Conservation (phyloP, 2,329 filamentous ascomycete species). For the Neophaeococcomyces aloes region DNA sequence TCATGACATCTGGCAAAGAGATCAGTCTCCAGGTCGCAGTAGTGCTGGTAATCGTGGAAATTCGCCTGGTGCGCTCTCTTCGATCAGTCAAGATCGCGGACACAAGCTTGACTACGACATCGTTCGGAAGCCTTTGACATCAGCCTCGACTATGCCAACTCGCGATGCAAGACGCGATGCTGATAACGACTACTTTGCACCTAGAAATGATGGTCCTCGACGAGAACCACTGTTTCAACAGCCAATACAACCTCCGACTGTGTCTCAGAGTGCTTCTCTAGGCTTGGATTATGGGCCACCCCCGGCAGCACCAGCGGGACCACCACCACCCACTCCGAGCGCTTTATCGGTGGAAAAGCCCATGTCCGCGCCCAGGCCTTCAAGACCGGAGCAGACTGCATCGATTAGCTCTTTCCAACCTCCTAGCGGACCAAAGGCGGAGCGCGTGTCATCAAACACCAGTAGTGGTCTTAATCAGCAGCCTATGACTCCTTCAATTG, state of each 20-base stretch:
- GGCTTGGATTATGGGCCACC: slow-evolving; percentile 22
- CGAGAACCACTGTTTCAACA: slow-evolving; percentile 2
- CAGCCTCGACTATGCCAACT: slow-evolving; percentile 10
- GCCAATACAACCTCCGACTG: slow-evolving; percentile 12
- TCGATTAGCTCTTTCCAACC: slow-evolving; percentile 25
- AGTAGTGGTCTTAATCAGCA: slow-evolving; percentile 3
- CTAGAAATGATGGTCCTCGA: slow-evolving; percentile 1
- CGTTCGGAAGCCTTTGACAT: slow-evolving; percentile 12
- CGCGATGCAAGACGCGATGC: slow-evolving; percentile 17
- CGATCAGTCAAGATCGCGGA: slow-evolving; percentile 7
- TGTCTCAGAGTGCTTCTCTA: slow-evolving; percentile 9
- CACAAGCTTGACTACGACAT: slow-evolving; percentile 15
- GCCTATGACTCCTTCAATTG: slow-evolving; percentile 9
- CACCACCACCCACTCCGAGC: slow-evolving; percentile 15
- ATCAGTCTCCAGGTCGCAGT: slow-evolving; percentile 27
- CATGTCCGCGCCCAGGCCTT: slow-evolving; percentile 5
- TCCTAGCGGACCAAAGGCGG: slow-evolving; percentile 36
- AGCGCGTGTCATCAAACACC: slow-evolving; percentile 23
- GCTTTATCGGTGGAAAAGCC: slow-evolving; percentile 12
- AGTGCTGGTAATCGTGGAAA: slow-evolving; percentile 9
- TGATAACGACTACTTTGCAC: slow-evolving; percentile 20
- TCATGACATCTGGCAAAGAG: slow-evolving; percentile 30
- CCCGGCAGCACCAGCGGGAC: slow-evolving; percentile 16
- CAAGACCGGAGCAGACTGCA: slow-evolving; percentile 9
- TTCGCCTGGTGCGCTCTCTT: slow-evolving; percentile 10